phyloP scores from a whole-genome alignment of 805 yeast genomes.

The Cyberlindnera euphorbiae region DNA sequence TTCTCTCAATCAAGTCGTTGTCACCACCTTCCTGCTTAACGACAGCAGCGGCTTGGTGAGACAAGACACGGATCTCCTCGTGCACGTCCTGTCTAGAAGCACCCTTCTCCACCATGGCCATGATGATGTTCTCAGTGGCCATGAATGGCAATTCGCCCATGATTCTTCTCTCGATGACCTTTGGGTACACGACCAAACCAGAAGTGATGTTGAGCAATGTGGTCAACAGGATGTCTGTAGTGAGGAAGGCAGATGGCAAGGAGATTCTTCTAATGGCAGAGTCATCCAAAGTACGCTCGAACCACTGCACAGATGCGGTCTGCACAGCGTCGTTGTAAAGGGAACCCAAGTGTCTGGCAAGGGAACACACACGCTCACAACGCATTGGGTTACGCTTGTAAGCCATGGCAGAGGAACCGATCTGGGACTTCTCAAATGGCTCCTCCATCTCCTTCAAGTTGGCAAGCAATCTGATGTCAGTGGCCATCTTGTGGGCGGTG shows the following conservation, averaged over 20 bases:
- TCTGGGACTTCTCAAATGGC: slow-evolving; percentile 97
- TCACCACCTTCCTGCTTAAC: slow-evolving; percentile 99
- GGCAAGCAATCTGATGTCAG: slow-evolving; percentile 93
- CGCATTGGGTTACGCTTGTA: slow-evolving; percentile 99
- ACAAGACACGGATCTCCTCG: slow-evolving; percentile 92
- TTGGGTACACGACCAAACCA: slow-evolving; percentile 96
- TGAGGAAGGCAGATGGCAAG: slow-evolving; percentile 91
- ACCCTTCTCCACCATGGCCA: slow-evolving; percentile 99
- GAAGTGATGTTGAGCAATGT: slow-evolving; percentile 89
- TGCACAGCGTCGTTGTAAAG: slow-evolving; percentile 89
- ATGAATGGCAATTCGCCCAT: slow-evolving; percentile 93
- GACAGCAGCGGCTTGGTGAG: slow-evolving; percentile 96
- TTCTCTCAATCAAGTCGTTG: slow-evolving; percentile 89
- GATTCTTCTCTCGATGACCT: slow-evolving; percentile 96
- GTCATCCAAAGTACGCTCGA: slow-evolving; percentile 97
- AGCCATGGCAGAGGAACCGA: slow-evolving; percentile 98
- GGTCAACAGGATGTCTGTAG: slow-evolving; percentile 88
- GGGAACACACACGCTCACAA: slow-evolving; percentile 97
- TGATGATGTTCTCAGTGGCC: slow-evolving; percentile 98
- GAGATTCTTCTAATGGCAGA: slow-evolving; percentile 97
- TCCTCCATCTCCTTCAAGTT: slow-evolving; percentile 97
- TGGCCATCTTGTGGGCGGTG: slow-evolving; percentile 94
- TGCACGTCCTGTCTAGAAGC: slow-evolving; percentile 98
- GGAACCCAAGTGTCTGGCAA: slow-evolving; percentile 92
- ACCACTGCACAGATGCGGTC: slow-evolving; percentile 98